A percentile compares a stretch with the other conserved stretches of the same genome.
These are phyloP conservation scores for Imleria badia DNA, from an alignment of 768 basidiomycete genomes.

Conservation along the genomic window DNA sequence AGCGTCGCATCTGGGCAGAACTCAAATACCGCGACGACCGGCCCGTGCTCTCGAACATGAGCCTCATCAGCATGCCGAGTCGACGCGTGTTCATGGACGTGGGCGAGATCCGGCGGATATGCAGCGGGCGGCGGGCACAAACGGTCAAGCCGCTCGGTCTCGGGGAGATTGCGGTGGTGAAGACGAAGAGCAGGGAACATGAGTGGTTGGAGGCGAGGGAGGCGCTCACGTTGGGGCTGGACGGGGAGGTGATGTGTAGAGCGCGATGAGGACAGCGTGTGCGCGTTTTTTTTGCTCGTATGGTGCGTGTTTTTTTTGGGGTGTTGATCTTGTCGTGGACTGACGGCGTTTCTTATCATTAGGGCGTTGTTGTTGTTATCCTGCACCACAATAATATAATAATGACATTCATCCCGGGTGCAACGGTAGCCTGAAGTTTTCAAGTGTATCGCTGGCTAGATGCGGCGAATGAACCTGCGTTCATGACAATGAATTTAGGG, in stretches of 20 bases:
- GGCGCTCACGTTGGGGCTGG: slow-evolving; percentile 71
- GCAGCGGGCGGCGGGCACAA: slow-evolving; percentile 79
- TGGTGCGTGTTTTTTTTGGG: not conserved
- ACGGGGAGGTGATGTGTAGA: slow-evolving; percentile 87
- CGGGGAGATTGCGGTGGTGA: slow-evolving; percentile 90
- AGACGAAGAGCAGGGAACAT: slow-evolving; percentile 65
- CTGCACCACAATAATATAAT: slow-evolving; percentile 1
- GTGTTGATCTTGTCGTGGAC: not conserved
- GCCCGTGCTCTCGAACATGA: slow-evolving; percentile 78
- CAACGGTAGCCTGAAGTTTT: too few species aligned
- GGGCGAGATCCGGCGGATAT: slow-evolving; percentile 72
- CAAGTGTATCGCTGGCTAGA: too few species aligned
- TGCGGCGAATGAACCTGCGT: too few species aligned
- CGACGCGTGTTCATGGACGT: slow-evolving; percentile 74
- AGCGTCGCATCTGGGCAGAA: slow-evolving; percentile 87
- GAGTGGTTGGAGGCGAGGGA: slow-evolving; percentile 94
- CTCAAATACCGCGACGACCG: slow-evolving; percentile 92
- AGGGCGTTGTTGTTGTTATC: not conserved
- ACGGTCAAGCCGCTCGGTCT: slow-evolving; percentile 81
- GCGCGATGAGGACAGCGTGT: slow-evolving; percentile 44
- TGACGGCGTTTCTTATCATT: not conserved
- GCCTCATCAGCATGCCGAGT: slow-evolving; percentile 81
- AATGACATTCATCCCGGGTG: too few species aligned
- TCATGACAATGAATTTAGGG: too few species aligned
- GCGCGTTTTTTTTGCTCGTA: not conserved